A percentile compares a stretch with the other conserved stretches of the same genome.
phyloP scores from a whole-genome alignment of 192 early-diverging fungal genomes.

The Linnemannia elongata region DNA sequence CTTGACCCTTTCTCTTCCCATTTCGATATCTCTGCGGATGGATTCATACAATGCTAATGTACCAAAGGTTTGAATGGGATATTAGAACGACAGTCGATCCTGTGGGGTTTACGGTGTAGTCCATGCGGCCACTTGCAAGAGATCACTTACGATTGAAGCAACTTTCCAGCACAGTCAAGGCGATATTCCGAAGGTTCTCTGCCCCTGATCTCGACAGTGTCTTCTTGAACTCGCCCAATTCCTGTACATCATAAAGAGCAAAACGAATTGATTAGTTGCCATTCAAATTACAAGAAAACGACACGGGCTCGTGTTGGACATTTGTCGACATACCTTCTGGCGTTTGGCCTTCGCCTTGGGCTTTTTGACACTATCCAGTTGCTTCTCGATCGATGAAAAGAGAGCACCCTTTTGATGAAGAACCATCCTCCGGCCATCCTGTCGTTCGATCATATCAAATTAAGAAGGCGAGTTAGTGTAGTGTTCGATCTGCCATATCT shows the following conservation, averaged over 20 bases:
- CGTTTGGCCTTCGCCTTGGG: constrained; percentile 46
- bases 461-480: background rate
- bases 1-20: constrained; percentile 55
- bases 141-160: constrained; percentile 62
- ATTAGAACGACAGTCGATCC: background rate
- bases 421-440: constrained; percentile 58
- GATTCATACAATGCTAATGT: constrained; percentile 51
- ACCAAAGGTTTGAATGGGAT: background rate
- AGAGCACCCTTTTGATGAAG: constrained; percentile 58
- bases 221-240: constrained; percentile 46
- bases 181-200: constrained; percentile 25
- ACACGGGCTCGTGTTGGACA: background rate
- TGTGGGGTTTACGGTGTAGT: too few relatives aligned
- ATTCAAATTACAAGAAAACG: too few relatives aligned
- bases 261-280: background rate
- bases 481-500: background rate
- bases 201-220: constrained; percentile 23
- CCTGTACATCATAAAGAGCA: constrained; percentile 25
- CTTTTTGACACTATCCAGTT: constrained; percentile 56
- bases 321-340: constrained; percentile 33
- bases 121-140: too few relatives aligned
- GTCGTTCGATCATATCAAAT: background rate
- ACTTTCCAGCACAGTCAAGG: constrained; percentile 52
- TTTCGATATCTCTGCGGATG: constrained; percentile 57
- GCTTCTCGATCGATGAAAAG: constrained; percentile 38